Evolutionary conservation across 768 basidiomycete species (phyloP).

Genomic region (Phallus indusiatus): DNA sequence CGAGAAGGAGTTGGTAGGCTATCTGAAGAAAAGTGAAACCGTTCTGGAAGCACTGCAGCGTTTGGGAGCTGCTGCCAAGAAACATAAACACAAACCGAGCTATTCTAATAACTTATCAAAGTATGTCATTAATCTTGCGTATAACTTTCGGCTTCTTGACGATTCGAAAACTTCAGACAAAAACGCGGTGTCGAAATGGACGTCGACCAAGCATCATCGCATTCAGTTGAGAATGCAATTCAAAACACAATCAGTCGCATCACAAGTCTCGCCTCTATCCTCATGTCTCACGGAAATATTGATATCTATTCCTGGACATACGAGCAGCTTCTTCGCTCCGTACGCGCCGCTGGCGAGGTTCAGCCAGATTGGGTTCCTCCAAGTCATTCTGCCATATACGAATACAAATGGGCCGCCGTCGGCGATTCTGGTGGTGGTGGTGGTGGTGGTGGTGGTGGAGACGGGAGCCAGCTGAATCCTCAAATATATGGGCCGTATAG

Average conservation of each 20-base stretch:
- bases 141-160: neutral
- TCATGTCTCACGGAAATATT: conserved; percentile 78
- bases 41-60: conserved; percentile 85
- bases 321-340: conserved; percentile 70
- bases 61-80: conserved; percentile 62
- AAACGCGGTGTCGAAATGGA: conserved; percentile 28
- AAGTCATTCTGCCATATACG: conserved; percentile 31
- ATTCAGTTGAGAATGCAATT: conserved; percentile 13
- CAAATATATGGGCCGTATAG: conserved; percentile 63
- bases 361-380: conserved; percentile 64
- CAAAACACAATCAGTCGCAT: conserved; percentile 51
- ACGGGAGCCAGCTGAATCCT: conserved; percentile 29
- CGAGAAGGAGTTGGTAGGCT: conserved; percentile 56
- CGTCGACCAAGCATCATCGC: conserved; percentile 28
- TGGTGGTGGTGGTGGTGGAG: conserved; percentile 34
- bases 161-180: neutral
- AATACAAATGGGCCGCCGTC: conserved; percentile 66
- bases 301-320: conserved; percentile 84
- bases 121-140: neutral
- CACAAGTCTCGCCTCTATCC: conserved; percentile 78
- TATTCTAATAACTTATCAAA: neutral
- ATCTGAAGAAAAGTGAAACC: conserved; percentile 85
- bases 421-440: neutral
- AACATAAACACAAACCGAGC: conserved; percentile 20
- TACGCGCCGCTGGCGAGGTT: conserved; percentile 65